Evolutionary conservation across 805 yeast species (phyloP).

Genomic region (Metschnikowia cerradonensis): DNA sequence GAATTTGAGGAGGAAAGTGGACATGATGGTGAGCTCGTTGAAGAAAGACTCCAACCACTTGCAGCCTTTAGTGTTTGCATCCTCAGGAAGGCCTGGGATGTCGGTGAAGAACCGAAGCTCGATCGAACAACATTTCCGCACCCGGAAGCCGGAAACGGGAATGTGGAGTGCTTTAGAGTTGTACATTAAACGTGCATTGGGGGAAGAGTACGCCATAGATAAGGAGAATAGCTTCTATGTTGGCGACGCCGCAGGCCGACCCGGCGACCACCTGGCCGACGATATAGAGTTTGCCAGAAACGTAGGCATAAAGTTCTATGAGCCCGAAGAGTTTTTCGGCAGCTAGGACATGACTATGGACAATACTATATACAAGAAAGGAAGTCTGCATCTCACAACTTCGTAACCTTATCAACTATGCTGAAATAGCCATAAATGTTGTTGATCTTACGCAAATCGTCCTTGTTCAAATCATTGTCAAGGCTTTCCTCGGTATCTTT

Average conservation of each 20-base stretch:
- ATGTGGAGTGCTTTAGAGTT: constrained; percentile 60
- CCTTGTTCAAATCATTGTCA: constrained; percentile 16
- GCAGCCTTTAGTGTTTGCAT: constrained; percentile 52
- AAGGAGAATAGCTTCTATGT: constrained; percentile 54
- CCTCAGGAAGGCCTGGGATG: constrained; percentile 51
- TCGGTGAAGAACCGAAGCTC: constrained; percentile 19
- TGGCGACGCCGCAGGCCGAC: constrained; percentile 97
- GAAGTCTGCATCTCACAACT: not conserved
- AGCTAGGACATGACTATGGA: not conserved
- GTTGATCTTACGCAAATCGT: constrained; percentile 25
- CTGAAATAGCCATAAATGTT: constrained; percentile 61
- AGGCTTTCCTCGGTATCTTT: constrained; percentile 26
- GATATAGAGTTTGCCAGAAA: constrained; percentile 65
- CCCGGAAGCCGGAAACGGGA: constrained; percentile 75
- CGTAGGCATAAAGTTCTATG: constrained; percentile 48
- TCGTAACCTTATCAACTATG: constrained; percentile 51
- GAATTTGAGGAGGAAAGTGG: constrained; percentile 42
- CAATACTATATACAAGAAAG: constrained; percentile 3
- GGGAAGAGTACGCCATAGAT: constrained; percentile 31
- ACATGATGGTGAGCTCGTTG: constrained; percentile 31
- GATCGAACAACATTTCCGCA: constrained; percentile 30
- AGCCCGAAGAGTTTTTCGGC: constrained; percentile 69
- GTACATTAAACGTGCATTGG: constrained; percentile 29
- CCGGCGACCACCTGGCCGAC: constrained; percentile 71
- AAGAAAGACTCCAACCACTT: constrained; percentile 18